Evolutionary conservation across 2,329 filamentous ascomycete species (phyloP).

Genomic region (Alternaria gansuensis): DNA sequence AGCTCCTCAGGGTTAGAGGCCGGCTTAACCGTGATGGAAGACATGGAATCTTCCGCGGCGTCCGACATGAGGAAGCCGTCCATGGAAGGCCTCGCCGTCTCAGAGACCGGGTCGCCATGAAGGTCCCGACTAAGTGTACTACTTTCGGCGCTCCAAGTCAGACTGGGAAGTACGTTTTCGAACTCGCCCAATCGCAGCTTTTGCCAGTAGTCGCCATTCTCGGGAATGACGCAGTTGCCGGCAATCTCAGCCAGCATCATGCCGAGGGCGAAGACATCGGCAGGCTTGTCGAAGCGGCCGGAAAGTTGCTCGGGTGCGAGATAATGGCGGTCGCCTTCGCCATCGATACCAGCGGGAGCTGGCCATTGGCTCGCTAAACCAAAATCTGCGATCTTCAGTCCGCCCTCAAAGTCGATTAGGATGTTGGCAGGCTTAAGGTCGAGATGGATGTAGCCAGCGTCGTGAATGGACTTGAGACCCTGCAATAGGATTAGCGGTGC

Average conservation of each 20-base stretch:
- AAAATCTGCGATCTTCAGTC: conserved; percentile 86
- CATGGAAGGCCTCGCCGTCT: conserved; percentile 30
- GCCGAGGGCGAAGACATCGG: conserved; percentile 92
- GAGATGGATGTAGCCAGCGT: conserved; percentile 83
- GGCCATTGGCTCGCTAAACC: conserved; percentile 83
- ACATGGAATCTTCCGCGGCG: conserved; percentile 51
- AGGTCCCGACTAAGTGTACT: conserved; percentile 74
- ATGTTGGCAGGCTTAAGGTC: conserved; percentile 88
- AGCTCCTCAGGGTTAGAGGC: conserved; percentile 60
- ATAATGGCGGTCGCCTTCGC: conserved; percentile 95
- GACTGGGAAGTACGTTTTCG: conserved; percentile 78
- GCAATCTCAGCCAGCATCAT: conserved; percentile 95
- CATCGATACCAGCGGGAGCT: conserved; percentile 77
- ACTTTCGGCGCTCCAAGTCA: conserved; percentile 80
- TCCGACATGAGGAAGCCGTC: conserved; percentile 47
- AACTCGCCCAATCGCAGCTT: conserved; percentile 89
- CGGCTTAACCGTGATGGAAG: conserved; percentile 48
- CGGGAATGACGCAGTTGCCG: conserved; percentile 90
- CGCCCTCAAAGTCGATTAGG: conserved; percentile 80
- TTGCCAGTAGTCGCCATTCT: conserved; percentile 92
- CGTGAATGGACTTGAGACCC: conserved; percentile 90
- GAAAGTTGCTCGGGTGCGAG: conserved; percentile 92
- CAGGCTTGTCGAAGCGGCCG: conserved; percentile 86
- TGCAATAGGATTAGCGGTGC: conserved; percentile 54
- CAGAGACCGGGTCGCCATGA: conserved; percentile 55